These are phyloP conservation scores for Xylariaceae sp. DNA, from an alignment of 2,329 filamentous ascomycete species.

Conservation along the genomic window DNA sequence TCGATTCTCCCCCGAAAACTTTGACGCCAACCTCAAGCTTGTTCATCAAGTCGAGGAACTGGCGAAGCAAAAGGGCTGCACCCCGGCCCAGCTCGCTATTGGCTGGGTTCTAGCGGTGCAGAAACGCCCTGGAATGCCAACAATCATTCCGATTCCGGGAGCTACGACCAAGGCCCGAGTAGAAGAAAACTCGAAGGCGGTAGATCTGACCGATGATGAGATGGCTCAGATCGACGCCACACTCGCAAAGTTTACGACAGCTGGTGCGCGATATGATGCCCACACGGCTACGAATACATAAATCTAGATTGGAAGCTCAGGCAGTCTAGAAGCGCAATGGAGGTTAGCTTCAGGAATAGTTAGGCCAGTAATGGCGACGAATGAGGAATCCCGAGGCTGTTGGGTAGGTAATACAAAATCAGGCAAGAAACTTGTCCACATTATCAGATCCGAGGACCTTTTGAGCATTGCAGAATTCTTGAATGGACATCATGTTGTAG, in stretches of 20 bases:
- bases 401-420: no score
- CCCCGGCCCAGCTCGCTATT: conserved; percentile 61
- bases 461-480: conserved; percentile 36
- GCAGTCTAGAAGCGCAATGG: no score
- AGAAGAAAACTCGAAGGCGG: conserved; percentile 53
- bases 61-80: conserved; percentile 56
- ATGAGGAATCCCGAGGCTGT: no score
- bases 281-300: conserved; percentile 33
- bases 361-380: no score
- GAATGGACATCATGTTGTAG: conserved; percentile 25
- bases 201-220: conserved; percentile 47
- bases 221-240: conserved; percentile 46
- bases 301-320: conserved; percentile 2
- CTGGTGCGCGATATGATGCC: conserved; percentile 45
- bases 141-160: conserved; percentile 64
- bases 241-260: conserved; percentile 41
- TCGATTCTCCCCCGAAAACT: conserved; percentile 59
- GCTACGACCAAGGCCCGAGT: conserved; percentile 53
- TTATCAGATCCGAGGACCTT: conserved; percentile 19
- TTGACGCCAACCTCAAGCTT: conserved; percentile 61
- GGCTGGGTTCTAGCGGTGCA: conserved; percentile 55
- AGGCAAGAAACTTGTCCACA: conserved; percentile 30
- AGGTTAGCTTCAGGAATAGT: no score
- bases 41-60: conserved; percentile 53
- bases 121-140: conserved; percentile 47